Evolutionary conservation across 305 asterid species (phyloP), one percentile per base, ranked within the genome.

Genomic region (Solanum aculeatissimum): DNA sequence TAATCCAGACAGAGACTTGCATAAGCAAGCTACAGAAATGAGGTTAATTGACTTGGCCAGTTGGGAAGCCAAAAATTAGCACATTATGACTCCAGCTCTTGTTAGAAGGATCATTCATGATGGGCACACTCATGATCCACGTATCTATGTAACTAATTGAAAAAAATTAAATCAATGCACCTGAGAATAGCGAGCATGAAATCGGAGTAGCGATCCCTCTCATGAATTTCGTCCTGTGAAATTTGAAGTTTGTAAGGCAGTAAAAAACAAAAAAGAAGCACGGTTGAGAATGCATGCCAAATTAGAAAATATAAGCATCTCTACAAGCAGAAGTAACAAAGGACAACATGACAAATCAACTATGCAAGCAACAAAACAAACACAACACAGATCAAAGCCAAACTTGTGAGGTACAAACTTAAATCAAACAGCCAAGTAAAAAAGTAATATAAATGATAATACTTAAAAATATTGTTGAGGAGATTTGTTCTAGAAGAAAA

Each of bases 161-260:
- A 78, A 78, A 18, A 84, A 77, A 81, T 80, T 51, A 53, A 77
- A 86, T 74, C 86, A 83, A 84, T 71, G 88, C 85, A 97, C 99
- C 99, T 97, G 93, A 97, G 88, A 85, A 95, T 92, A 89, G 99
- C 94, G 86, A 97, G 98, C 95, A 95, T 95, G 91, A 97, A 90
- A 90, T 97, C 99, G 35, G 99, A 93, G 91, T 89, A 95, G 86
- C 98, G 95, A 78, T 97, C 99, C 91, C 99, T 92, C 91, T 97
- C 99, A 85, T 97, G 99, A 92, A 97, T 95, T 92, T 97, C 99
- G 83, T 97, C 99, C 99, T 97, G 86, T 80, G 85, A 90, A 74
- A 66, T 81, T 81, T 82, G 88, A 88, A 83, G 51, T 32, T 78
- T 19, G 49, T 53, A 53, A 53, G 82, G 82, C 43, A 53, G 32